Conservation (phyloP, 805 yeast genomes). For the Grigorovia transvaalensis region DNA sequence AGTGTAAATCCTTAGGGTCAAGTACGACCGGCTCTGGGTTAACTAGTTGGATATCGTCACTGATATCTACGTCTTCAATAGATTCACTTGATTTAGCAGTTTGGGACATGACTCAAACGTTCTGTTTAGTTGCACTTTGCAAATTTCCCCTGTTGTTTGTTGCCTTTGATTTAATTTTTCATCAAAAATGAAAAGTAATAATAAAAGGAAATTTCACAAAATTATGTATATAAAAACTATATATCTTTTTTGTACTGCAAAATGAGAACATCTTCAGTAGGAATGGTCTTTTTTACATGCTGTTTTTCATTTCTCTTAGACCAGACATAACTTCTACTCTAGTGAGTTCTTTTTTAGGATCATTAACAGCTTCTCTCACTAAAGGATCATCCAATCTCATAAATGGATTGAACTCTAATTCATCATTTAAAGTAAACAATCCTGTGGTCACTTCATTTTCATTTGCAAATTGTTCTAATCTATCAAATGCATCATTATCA, state of each 20-base stretch:
- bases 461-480: slow-evolving; percentile 41
- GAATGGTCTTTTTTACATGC: slow-evolving; percentile 22
- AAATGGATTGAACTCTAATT: slow-evolving; percentile 76
- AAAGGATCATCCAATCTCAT: slow-evolving; percentile 63
- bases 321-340: slow-evolving; percentile 54
- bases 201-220: too few species aligned
- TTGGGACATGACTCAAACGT: neutral
- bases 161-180: too few species aligned
- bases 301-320: slow-evolving; percentile 71
- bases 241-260: too few species aligned
- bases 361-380: slow-evolving; percentile 51
- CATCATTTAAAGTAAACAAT: slow-evolving; percentile 72
- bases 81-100: neutral
- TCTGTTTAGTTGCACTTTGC: neutral
- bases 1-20: neutral
- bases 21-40: slow-evolving; percentile 5
- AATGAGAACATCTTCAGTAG: too few species aligned
- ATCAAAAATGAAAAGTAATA: too few species aligned
- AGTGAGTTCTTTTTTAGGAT: slow-evolving; percentile 25
- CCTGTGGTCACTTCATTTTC: slow-evolving; percentile 76
- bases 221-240: too few species aligned
- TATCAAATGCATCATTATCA: slow-evolving; percentile 38
- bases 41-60: slow-evolving; percentile 4
- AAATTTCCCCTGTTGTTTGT: too few species aligned
- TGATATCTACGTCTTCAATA: slow-evolving; percentile 4